Evolutionary conservation across 345 rosid species (phyloP).

Genomic region (Populus alba): DNA sequence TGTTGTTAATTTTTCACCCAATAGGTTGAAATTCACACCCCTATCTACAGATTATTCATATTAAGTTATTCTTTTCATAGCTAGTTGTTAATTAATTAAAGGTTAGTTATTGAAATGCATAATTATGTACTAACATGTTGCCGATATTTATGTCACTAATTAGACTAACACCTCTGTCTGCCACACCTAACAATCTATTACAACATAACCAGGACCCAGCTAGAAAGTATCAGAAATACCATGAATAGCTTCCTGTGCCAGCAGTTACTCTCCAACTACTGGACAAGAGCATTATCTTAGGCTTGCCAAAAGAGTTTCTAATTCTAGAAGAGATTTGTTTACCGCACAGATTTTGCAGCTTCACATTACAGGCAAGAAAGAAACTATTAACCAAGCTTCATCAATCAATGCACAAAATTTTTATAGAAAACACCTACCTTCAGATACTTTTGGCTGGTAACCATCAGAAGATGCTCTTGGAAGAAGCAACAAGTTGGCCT

Average conservation of each 20-base stretch:
- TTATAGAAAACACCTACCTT: slow-evolving; percentile 53
- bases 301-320: not conserved
- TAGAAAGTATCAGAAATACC: not conserved
- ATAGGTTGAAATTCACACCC: not conserved
- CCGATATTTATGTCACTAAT: not conserved
- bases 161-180: not conserved
- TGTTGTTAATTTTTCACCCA: not conserved
- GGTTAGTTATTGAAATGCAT: not conserved
- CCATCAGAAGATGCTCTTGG: slow-evolving; percentile 82
- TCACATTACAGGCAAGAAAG: not conserved
- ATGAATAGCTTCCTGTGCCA: not conserved
- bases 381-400: not conserved
- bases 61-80: not conserved
- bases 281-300: not conserved
- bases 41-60: not conserved
- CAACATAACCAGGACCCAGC: not conserved
- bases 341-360: too few species aligned
- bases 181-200: slow-evolving; percentile 1
- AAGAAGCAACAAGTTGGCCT: slow-evolving; percentile 85
- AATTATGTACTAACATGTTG: not conserved
- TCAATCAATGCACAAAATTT: not conserved
- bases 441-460: slow-evolving; percentile 81
- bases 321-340: not conserved
- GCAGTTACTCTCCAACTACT: not conserved
- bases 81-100: not conserved